Evolutionary conservation across 805 yeast genomes (phyloP).

Genomic region (Yamadazyma endophytica): DNA sequence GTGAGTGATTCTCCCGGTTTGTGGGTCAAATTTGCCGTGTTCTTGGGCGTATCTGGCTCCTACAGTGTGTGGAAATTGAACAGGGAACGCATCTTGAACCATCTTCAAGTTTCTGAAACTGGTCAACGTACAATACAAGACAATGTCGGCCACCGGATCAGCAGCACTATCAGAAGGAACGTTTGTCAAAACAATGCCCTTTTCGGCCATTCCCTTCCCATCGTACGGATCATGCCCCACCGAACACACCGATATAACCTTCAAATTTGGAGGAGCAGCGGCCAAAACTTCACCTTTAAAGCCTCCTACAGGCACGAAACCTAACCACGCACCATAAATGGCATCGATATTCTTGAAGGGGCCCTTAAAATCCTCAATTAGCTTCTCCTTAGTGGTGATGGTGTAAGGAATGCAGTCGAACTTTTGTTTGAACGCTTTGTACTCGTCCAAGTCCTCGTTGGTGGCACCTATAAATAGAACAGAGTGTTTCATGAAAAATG

Average conservation of each 20-base stretch:
- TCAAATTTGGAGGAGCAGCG: conserved; percentile 41
- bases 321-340: conserved; percentile 59
- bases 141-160: conserved; percentile 71
- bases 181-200: conserved; percentile 54
- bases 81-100: conserved; percentile 28
- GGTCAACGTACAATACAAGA: conserved; percentile 52
- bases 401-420: conserved; percentile 38
- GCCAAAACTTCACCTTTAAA: conserved; percentile 40
- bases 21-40: conserved; percentile 30
- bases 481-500: conserved; percentile 22
- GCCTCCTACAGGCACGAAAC: conserved; percentile 50
- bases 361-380: conserved; percentile 36
- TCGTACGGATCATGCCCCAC: conserved; percentile 57
- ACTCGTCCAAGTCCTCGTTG: conserved; percentile 45
- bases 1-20: conserved; percentile 19
- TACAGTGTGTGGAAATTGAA: conserved; percentile 43
- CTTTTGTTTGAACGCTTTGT: conserved; percentile 31
- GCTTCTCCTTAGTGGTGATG: conserved; percentile 38
- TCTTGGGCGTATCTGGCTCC: conserved; percentile 36
- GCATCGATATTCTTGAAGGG: conserved; percentile 43
- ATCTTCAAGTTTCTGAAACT: conserved; percentile 44
- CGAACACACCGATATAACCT: conserved; percentile 50
- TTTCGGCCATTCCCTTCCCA: conserved; percentile 31
- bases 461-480: conserved; percentile 51
- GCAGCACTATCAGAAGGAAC: conserved; percentile 55